These are phyloP conservation scores for Globisporangium rhizosaccharum DNA, from an alignment of 352 stramenopile species.

Conservation along the genomic window DNA sequence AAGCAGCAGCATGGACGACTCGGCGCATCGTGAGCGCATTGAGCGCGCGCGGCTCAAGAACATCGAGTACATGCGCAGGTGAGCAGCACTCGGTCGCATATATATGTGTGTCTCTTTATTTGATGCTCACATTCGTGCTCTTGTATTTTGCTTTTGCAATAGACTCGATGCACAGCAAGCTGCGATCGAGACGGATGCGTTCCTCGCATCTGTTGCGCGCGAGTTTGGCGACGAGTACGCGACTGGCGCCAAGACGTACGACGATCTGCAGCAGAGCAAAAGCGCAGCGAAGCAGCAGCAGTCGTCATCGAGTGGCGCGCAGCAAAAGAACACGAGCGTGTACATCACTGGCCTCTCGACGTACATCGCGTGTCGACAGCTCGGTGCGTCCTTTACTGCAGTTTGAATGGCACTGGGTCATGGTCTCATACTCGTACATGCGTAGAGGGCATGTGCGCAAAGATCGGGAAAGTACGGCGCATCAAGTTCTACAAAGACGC, in stretches of 20 bases:
- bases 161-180: constrained; percentile 53
- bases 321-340: constrained; percentile 60
- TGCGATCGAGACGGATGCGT: constrained; percentile 31
- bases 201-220: constrained; percentile 25
- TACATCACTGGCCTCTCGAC: constrained; percentile 77
- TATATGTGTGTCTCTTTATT: too few species aligned
- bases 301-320: constrained; percentile 7
- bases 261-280: background rate
- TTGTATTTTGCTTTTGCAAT: background rate
- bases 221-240: constrained; percentile 17
- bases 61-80: constrained; percentile 70
- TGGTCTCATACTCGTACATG: background rate
- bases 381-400: constrained; percentile 33
- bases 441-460: constrained; percentile 60
- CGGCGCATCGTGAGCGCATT: constrained; percentile 43
- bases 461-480: constrained; percentile 76
- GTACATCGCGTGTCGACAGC: constrained; percentile 78
- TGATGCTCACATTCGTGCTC: background rate
- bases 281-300: background rate
- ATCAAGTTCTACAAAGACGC: constrained; percentile 87
- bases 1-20: constrained; percentile 27
- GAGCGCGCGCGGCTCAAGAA: constrained; percentile 62
- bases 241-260: constrained; percentile 10
- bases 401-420: background rate
- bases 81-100: background rate